Percentiles rank a stretch among this genome's conserved stretches.
These are phyloP conservation scores for Podaxis sp. DNA, from an alignment of 768 basidiomycete genomes.

Conservation along the genomic window DNA sequence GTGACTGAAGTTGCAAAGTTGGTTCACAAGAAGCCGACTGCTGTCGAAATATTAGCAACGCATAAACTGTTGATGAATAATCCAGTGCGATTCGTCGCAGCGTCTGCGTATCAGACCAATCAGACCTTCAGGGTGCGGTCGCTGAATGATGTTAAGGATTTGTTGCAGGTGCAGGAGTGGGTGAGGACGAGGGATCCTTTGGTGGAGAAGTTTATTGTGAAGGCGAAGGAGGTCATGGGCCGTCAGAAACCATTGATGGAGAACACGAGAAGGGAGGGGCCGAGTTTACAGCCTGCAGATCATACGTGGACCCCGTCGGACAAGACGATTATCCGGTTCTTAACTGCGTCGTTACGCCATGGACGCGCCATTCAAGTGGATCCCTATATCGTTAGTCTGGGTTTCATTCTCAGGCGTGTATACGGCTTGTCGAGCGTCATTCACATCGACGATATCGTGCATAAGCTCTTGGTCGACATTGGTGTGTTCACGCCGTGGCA, in stretches of 20 bases:
- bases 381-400: conserved; percentile 54
- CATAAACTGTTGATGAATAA: conserved; percentile 68
- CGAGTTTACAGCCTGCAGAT: conserved; percentile 20
- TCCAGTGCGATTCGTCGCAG: conserved; percentile 52
- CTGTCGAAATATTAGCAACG: conserved; percentile 41
- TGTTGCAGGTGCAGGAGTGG: conserved; percentile 51
- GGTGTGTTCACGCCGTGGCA: conserved; percentile 85
- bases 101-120: conserved; percentile 42
- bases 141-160: conserved; percentile 47
- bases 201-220: conserved; percentile 49
- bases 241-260: conserved; percentile 27
- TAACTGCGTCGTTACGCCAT: conserved; percentile 52
- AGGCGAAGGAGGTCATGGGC: conserved; percentile 45
- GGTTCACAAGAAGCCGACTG: conserved; percentile 34
- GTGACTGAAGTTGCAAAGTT: conserved; percentile 51
- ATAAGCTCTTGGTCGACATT: conserved; percentile 56
- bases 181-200: conserved; percentile 37
- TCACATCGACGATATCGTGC: conserved; percentile 32
- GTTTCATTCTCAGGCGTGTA: conserved; percentile 59
- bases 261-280: conserved; percentile 28
- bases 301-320: conserved; percentile 55
- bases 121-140: conserved; percentile 69
- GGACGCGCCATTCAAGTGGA: conserved; percentile 54
- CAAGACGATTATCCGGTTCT: conserved; percentile 54
- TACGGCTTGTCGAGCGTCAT: conserved; percentile 32